Base-by-base conservation (phyloP, 257 asterid species). In the Ilex aquifolium region DNA sequence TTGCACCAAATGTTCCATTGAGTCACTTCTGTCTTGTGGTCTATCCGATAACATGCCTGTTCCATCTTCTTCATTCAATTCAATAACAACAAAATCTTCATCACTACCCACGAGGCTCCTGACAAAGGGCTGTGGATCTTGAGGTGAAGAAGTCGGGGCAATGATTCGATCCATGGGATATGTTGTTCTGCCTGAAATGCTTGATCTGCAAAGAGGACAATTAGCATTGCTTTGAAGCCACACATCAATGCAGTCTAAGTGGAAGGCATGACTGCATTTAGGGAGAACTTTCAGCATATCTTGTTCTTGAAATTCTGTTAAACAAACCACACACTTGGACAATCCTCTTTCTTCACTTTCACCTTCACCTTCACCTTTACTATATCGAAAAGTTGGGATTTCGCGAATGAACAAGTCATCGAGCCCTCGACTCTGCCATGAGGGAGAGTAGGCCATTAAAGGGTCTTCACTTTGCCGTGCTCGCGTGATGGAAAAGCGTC, bases 91-190 rank as follows among this genome's bases (percentile, higher is more conserved):
- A 39, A 78, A 82, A 40, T 86, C 90, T 16, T 77, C 82, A 46
- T 75, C 83, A 0, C 81, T 72, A 31, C 72, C 77, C 6, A 71
- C 14, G n/a, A 67, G 54, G 67, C 77, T 72, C 44, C 77, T 74
- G 8, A 49, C 63, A 5, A 68, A 46, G 1, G 85, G 77, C 54
- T 66, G 80, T 5, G 80, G 78, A 51, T 83, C 82, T 64, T 85
- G 96, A 8, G 96, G 95, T 1, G 95, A 87, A 12, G 97, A 88
- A 17, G 82, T 85, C 2, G 96, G 97, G 0, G 95, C 95, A 3
- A 61, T 50, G 7, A 83, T 79, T 31, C 59, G 56, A 15, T 82
- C 85, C 1, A 70, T 32, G 32, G 68, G 73, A 54, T 72, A 63
- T 48, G 77, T 40, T 32, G 76, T 70, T 16, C 64, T 60, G 32